Percentiles rank a stretch among this genome's conserved stretches.
Evolutionary conservation across 2,329 filamentous ascomycete species (phyloP).

Genomic region (Arthroderma sp.): DNA sequence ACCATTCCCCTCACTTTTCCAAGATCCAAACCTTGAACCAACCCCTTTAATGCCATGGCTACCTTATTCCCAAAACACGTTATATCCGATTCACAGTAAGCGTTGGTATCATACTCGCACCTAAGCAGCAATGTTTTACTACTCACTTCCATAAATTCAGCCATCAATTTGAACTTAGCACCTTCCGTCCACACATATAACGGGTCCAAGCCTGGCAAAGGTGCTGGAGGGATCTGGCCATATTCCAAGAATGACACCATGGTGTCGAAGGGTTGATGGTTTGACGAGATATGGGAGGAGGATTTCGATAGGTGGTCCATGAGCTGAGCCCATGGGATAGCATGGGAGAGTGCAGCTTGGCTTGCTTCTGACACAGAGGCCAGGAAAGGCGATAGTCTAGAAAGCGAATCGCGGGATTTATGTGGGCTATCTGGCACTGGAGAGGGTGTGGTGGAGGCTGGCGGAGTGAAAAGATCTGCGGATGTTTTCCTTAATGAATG

Average conservation of each 20-base stretch:
- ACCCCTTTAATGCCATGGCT: too few species aligned
- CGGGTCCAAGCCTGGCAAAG: neutral
- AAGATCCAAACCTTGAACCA: too few species aligned
- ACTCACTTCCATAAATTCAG: neutral
- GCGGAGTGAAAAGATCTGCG: too few species aligned
- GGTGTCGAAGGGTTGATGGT: neutral
- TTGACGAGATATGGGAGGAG: neutral
- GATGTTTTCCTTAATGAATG: too few species aligned
- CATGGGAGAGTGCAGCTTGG: neutral
- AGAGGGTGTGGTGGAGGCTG: too few species aligned
- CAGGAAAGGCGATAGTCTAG: neutral
- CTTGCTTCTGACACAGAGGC: neutral
- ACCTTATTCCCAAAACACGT: too few species aligned
- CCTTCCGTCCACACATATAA: neutral
- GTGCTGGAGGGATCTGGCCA: neutral
- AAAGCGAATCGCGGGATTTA: too few species aligned
- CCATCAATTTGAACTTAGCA: neutral
- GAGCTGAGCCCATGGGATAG: neutral
- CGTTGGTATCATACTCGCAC: neutral
- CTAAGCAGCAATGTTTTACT: neutral
- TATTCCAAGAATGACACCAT: conserved; percentile 1
- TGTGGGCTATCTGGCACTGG: too few species aligned
- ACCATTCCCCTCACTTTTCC: too few species aligned
- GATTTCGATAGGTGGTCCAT: neutral
- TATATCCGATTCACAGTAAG: too few species aligned